A percentile compares a stretch with the other conserved stretches of the same genome.
phyloP scores from a whole-genome alignment of 1,284 basidiomycete genomes.

The Lentinula novae-zelandiae region DNA sequence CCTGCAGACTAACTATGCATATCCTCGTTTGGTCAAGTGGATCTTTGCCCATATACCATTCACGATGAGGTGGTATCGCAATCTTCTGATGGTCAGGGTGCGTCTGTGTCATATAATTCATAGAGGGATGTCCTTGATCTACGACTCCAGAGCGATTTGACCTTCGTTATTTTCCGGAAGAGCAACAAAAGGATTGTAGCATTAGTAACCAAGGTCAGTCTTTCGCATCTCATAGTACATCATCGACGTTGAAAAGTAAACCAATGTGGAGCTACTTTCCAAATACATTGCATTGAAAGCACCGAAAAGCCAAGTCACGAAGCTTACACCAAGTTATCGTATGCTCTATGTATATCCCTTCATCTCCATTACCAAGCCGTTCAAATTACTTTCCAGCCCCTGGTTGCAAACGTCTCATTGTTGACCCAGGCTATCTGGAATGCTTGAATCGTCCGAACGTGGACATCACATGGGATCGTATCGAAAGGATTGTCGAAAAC shows the following conservation, averaged over 20 bases:
- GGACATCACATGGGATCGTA: constrained; percentile 39
- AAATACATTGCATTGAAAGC: constrained; percentile 41
- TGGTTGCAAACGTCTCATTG: constrained; percentile 54
- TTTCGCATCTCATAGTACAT: neutral
- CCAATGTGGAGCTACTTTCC: constrained; percentile 29
- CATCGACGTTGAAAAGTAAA: neutral
- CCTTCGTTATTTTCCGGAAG: constrained; percentile 34
- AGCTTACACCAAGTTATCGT: constrained; percentile 48
- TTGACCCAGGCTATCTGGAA: constrained; percentile 50
- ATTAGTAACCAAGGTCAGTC: constrained; percentile 27
- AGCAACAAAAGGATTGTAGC: constrained; percentile 28
- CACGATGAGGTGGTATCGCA: constrained; percentile 43
- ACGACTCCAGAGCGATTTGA: constrained; percentile 29
- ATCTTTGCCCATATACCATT: constrained; percentile 46
- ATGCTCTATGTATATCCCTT: constrained; percentile 16
- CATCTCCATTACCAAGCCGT: neutral
- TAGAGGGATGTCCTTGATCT: neutral
- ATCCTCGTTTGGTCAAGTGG: constrained; percentile 41
- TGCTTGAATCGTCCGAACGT: constrained; percentile 51
- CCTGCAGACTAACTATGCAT: constrained; percentile 34
- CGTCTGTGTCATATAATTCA: constrained; percentile 13
- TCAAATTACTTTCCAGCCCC: constrained; percentile 30
- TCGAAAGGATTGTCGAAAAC: constrained; percentile 37
- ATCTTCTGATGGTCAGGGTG: constrained; percentile 41
- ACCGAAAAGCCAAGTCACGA: constrained; percentile 40